phyloP scores from a whole-genome alignment of 2,329 filamentous ascomycete species.

The Tolypocladium ovalisporum region DNA sequence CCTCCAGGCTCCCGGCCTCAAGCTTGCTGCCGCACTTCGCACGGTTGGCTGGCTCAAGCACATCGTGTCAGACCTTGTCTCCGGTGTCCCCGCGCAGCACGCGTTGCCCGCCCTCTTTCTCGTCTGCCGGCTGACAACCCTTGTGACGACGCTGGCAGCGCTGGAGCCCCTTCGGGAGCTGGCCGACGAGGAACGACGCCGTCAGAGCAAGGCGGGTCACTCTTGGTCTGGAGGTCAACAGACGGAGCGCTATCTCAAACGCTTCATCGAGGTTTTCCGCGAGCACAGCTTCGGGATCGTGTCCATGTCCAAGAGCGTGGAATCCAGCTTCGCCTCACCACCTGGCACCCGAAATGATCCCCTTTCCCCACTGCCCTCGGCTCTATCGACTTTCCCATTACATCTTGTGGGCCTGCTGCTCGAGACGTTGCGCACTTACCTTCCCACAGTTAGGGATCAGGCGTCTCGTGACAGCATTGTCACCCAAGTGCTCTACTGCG shows the following conservation, averaged over 20 bases:
- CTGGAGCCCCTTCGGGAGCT: conserved; percentile 77
- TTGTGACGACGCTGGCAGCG: conserved; percentile 70
- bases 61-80: conserved; percentile 64
- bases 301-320: conserved; percentile 83
- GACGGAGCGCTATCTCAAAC: conserved; percentile 86
- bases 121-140: conserved; percentile 70
- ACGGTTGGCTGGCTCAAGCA: conserved; percentile 86
- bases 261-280: conserved; percentile 93
- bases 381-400: conserved; percentile 73
- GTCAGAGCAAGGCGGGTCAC: conserved; percentile 28
- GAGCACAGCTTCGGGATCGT: conserved; percentile 96
- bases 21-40: conserved; percentile 80
- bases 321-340: conserved; percentile 27
- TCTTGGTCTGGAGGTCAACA: conserved; percentile 69
- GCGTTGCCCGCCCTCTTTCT: conserved; percentile 76
- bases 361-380: conserved; percentile 57
- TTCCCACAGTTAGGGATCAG: conserved; percentile 73
- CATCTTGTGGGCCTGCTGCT: conserved; percentile 74
- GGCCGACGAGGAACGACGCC: conserved; percentile 69
- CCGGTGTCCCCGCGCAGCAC: conserved; percentile 38
- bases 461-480: conserved; percentile 75
- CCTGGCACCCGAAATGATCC: conserved; percentile 15
- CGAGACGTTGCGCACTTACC: conserved; percentile 62
- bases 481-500: conserved; percentile 88
- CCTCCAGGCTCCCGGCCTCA: conserved; percentile 67